phyloP scores from a whole-genome alignment of 768 basidiomycete species.

The Lentinula raphanica region DNA sequence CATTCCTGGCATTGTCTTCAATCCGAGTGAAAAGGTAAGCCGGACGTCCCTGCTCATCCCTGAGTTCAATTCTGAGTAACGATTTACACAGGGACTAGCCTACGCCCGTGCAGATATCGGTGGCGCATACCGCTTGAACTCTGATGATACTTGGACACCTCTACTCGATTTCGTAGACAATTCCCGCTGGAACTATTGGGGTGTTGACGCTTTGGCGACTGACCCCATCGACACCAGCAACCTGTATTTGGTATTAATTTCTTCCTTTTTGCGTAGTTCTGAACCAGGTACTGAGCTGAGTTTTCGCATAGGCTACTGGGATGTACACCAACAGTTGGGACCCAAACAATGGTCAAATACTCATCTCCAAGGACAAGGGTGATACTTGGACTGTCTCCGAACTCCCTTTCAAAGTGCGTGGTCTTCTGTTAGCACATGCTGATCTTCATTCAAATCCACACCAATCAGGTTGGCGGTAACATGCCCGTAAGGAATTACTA shows the following conservation, averaged over 20 bases:
- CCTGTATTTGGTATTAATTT: constrained; percentile 41
- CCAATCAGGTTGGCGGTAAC: background rate
- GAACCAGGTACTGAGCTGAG: background rate
- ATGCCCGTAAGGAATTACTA: constrained; percentile 1
- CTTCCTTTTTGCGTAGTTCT: background rate
- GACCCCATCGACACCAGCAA: constrained; percentile 47
- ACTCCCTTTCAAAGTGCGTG: constrained; percentile 52
- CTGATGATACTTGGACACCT: constrained; percentile 59
- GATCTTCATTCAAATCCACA: background rate
- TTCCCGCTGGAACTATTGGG: constrained; percentile 55
- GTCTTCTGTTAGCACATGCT: constrained; percentile 35
- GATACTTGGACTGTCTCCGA: constrained; percentile 45
- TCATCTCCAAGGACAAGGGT: constrained; percentile 55
- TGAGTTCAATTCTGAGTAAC: background rate
- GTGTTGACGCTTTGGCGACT: constrained; percentile 56
- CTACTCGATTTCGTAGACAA: constrained; percentile 46
- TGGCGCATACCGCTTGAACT: constrained; percentile 57
- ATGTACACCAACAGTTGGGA: constrained; percentile 63
- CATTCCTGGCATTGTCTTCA: constrained; percentile 57
- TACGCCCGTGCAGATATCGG: constrained; percentile 69
- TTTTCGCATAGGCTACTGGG: constrained; percentile 39
- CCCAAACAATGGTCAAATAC: constrained; percentile 57
- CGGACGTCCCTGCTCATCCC: background rate
- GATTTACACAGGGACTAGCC: constrained; percentile 39
- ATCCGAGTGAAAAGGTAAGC: constrained; percentile 42